phyloP scores from a whole-genome alignment of 179 eudicot species.

The Beta corolliflora region DNA sequence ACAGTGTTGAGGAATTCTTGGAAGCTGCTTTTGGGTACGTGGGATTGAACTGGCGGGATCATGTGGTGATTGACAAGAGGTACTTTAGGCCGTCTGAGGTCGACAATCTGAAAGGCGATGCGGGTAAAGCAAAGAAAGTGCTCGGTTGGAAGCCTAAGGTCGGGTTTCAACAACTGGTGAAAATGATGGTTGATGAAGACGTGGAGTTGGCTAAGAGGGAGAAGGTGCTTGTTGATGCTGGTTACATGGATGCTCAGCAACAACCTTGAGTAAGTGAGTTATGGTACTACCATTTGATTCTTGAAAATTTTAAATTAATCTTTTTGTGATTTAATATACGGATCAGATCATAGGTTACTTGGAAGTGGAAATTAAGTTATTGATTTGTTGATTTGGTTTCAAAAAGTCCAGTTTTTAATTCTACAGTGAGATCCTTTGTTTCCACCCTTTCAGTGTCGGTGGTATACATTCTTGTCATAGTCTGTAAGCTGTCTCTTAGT shows the following conservation, averaged over 20 bases:
- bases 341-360: conserved; percentile 28
- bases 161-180: conserved; percentile 87
- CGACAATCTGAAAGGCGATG: conserved; percentile 89
- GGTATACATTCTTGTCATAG: conserved; percentile 9
- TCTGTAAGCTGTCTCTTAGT: background rate
- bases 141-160: conserved; percentile 90
- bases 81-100: conserved; percentile 95
- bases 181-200: conserved; percentile 99
- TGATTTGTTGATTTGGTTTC: conserved; percentile 20
- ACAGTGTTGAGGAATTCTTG: conserved; percentile 88
- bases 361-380: conserved; percentile 24
- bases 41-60: conserved; percentile 84
- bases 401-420: background rate
- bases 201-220: conserved; percentile 84
- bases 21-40: conserved; percentile 85
- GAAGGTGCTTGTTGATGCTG: conserved; percentile 62
- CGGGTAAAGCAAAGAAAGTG: conserved; percentile 74
- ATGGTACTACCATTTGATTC: conserved; percentile 16
- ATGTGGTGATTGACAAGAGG: conserved; percentile 83
- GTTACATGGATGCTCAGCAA: conserved; percentile 52
- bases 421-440: background rate
- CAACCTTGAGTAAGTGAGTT: conserved; percentile 53
- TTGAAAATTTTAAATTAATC: conserved; percentile 5
- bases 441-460: conserved; percentile 7
- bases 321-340: conserved; percentile 23